Percentiles rank a stretch among this genome's conserved stretches.
phyloP scores from a whole-genome alignment of 139 green algal genomes.

The Ettlia oleoabundans region DNA sequence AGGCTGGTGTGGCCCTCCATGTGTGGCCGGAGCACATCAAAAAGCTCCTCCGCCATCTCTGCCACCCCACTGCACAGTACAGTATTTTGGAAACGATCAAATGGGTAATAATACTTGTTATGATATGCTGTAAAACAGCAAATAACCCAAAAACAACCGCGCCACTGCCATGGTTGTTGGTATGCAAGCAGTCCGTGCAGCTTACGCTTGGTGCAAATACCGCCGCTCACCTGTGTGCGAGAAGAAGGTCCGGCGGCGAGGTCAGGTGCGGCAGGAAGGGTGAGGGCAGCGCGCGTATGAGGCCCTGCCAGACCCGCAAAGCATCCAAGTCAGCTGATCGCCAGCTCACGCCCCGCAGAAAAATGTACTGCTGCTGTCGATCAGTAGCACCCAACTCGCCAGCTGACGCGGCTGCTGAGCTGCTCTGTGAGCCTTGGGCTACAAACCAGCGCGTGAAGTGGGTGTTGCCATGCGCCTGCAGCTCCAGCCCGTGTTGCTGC shows the following conservation, averaged over 20 bases:
- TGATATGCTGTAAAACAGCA: too few relatives aligned
- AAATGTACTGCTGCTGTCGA: constrained; percentile 33
- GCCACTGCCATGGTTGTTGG: too few relatives aligned
- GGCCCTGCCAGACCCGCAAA: constrained; percentile 47
- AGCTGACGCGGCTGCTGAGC: background rate
- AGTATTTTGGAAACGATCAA: too few relatives aligned
- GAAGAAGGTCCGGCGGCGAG: constrained; percentile 24
- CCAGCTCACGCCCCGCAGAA: constrained; percentile 64
- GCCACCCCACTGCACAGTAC: constrained; percentile 39
- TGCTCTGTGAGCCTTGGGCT: background rate
- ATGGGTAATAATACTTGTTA: too few relatives aligned
- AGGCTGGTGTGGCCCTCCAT: constrained; percentile 1
- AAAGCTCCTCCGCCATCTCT: constrained; percentile 31
- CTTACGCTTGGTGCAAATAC: too few relatives aligned
- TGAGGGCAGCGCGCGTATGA: constrained; percentile 56
- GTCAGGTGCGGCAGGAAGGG: constrained; percentile 45
- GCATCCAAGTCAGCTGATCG: constrained; percentile 39
- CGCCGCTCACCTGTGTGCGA: constrained; percentile 53
- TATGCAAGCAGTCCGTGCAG: too few relatives aligned
- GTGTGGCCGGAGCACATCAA: constrained; percentile 19
- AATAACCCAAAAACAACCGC: too few relatives aligned
- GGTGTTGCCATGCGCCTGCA: constrained; percentile 16
- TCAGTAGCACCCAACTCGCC: background rate
- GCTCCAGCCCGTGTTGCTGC: background rate
- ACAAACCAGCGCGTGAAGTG: constrained; percentile 38